These are phyloP conservation scores for Aspergillus steynii DNA, from an alignment of 495 filamentous ascomycete species.

Conservation along the genomic window DNA sequence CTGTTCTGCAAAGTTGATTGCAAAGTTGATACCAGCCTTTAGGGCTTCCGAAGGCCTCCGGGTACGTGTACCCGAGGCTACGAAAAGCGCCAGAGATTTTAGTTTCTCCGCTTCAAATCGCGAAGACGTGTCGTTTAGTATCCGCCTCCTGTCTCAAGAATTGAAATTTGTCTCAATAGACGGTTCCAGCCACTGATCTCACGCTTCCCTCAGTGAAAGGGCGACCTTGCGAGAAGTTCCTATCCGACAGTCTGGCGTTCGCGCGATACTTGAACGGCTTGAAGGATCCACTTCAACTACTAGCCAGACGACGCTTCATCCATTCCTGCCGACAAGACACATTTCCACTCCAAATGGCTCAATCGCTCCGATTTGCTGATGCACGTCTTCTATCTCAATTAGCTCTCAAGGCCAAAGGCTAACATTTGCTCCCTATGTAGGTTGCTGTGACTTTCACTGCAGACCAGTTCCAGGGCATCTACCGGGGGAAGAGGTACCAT, in stretches of 20 bases:
- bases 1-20: background rate
- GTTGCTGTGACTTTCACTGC: slow-evolving; percentile 35
- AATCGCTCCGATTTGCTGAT: slow-evolving; percentile 12
- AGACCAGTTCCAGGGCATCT: slow-evolving; percentile 35
- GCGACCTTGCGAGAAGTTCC: background rate
- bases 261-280: background rate
- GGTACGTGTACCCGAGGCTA: slow-evolving; percentile 9
- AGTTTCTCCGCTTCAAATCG: background rate
- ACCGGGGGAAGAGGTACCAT: slow-evolving; percentile 34
- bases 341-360: background rate
- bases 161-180: background rate
- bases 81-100: background rate
- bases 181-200: too few species aligned
- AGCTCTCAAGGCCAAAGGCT: background rate
- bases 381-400: background rate
- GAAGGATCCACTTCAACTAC: background rate
- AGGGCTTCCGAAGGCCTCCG: background rate
- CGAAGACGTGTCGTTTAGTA: background rate
- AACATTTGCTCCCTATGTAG: slow-evolving; percentile 6
- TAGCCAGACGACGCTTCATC: background rate
- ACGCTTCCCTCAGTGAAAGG: background rate
- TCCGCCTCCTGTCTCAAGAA: background rate
- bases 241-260: background rate
- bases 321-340: background rate
- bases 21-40: background rate